Evolutionary conservation across 1,284 basidiomycete genomes (phyloP).

Genomic region (Macrocystidia cucumis): DNA sequence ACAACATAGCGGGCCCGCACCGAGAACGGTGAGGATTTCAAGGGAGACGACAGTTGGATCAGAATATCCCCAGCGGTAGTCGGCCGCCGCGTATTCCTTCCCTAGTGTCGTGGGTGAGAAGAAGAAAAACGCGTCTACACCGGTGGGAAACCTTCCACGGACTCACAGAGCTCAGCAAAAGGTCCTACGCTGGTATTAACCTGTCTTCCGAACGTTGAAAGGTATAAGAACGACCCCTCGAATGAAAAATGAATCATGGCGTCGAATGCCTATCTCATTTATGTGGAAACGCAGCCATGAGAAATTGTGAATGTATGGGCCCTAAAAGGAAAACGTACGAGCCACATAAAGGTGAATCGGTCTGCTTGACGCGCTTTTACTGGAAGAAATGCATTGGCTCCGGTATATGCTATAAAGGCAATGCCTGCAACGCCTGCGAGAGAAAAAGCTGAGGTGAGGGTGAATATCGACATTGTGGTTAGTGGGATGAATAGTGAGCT

Average conservation of each 20-base stretch:
- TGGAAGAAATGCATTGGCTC: slow-evolving; percentile 47
- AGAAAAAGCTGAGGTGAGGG: slow-evolving; percentile 56
- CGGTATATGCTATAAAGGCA: slow-evolving; percentile 40
- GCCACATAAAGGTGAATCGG: slow-evolving; percentile 63
- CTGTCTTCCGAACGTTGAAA: slow-evolving; percentile 64
- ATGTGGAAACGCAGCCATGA: not conserved
- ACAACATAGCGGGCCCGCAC: slow-evolving; percentile 64
- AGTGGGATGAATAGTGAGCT: too few relatives aligned
- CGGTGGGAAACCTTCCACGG: slow-evolving; percentile 5
- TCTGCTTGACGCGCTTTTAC: slow-evolving; percentile 58
- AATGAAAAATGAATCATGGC: slow-evolving; percentile 73
- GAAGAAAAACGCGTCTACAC: not conserved
- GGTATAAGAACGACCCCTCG: slow-evolving; percentile 72
- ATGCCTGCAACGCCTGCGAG: slow-evolving; percentile 49
- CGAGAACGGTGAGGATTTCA: slow-evolving; percentile 76
- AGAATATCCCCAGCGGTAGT: slow-evolving; percentile 71
- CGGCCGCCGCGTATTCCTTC: slow-evolving; percentile 65
- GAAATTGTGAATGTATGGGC: not conserved
- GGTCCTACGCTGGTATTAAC: slow-evolving; percentile 63
- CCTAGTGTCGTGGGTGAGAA: slow-evolving; percentile 62
- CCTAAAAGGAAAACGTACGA: too few relatives aligned
- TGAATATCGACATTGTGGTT: too few relatives aligned
- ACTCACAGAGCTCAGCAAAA: slow-evolving; percentile 73
- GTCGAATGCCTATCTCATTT: slow-evolving; percentile 63
- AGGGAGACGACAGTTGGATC: slow-evolving; percentile 77